phyloP scores from a whole-genome alignment of 2,329 filamentous ascomycete genomes.

The Botrytis tulipae region DNA sequence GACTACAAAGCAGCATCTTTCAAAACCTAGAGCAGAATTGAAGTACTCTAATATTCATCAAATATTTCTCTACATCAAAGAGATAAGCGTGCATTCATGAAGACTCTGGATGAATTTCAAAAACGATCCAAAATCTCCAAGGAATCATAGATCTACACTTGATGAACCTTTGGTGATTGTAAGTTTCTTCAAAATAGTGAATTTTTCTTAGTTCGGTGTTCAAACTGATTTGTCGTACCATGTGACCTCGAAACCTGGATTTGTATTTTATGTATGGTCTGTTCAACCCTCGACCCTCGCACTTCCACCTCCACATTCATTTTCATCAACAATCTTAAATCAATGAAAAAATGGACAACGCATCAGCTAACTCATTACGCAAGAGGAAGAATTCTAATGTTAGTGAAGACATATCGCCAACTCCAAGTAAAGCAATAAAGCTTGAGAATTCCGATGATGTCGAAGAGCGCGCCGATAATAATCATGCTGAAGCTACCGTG shows the following conservation, averaged over 20 bases:
- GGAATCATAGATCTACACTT: not conserved
- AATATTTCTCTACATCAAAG: not conserved
- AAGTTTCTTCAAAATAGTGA: not conserved
- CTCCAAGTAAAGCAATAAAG: not conserved
- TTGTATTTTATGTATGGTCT: not conserved
- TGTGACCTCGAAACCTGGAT: not conserved
- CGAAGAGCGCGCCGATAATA: not conserved
- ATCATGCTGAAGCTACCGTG: not conserved
- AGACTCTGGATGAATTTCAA: not conserved
- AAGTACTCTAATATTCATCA: not conserved
- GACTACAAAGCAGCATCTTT: not conserved
- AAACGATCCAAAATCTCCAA: not conserved
- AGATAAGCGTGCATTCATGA: not conserved
- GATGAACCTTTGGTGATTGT: not conserved
- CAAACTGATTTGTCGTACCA: not conserved
- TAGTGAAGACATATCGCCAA: not conserved
- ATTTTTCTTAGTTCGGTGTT: not conserved
- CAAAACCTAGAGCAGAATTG: not conserved
- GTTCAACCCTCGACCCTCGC: not conserved
- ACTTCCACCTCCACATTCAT: not conserved
- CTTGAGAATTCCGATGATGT: not conserved
- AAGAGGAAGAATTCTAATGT: not conserved
- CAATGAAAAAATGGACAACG: not conserved
- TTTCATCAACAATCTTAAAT: not conserved
- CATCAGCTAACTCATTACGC: not conserved